A percentile compares a stretch with the other conserved stretches of the same genome.
phyloP scores from a whole-genome alignment of 805 yeast species.

The Wilhelminamyces savonicus region DNA sequence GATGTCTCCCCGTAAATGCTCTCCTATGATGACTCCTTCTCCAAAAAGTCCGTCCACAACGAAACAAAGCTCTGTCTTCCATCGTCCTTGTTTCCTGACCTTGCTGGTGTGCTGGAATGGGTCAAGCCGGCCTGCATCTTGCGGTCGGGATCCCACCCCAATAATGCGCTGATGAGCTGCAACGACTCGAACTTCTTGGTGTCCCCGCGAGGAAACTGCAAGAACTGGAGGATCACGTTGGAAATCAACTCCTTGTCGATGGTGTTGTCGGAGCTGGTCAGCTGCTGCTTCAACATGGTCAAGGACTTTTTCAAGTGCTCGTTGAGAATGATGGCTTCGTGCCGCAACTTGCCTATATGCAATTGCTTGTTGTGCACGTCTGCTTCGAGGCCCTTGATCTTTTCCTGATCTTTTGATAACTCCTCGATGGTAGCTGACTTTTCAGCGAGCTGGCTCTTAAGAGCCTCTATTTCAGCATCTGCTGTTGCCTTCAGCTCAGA shows the following conservation, averaged over 20 bases:
- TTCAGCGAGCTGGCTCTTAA: slow-evolving; percentile 8
- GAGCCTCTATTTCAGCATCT: neutral
- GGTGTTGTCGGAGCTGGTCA: slow-evolving; percentile 52
- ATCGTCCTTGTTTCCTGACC: slow-evolving; percentile 11
- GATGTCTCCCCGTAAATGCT: no score
- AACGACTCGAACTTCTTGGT: slow-evolving; percentile 91
- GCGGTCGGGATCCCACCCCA: slow-evolving; percentile 85
- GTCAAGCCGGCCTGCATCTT: slow-evolving; percentile 69
- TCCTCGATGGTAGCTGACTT: slow-evolving; percentile 5
- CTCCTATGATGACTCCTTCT: slow-evolving; percentile 52
- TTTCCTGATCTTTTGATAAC: slow-evolving; percentile 12
- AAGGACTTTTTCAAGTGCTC: slow-evolving; percentile 95
- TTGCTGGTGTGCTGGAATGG: slow-evolving; percentile 16
- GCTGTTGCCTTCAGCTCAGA: neutral
- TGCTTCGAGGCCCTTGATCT: slow-evolving; percentile 47
- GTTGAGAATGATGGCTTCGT: slow-evolving; percentile 87
- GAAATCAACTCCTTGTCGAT: slow-evolving; percentile 88
- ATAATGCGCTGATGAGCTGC: slow-evolving; percentile 70
- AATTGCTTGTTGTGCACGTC: slow-evolving; percentile 57
- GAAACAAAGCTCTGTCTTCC: slow-evolving; percentile 56
- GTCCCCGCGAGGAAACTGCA: slow-evolving; percentile 87
- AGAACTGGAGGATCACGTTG: slow-evolving; percentile 76
- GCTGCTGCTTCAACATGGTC: slow-evolving; percentile 71
- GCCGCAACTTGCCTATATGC: slow-evolving; percentile 83
- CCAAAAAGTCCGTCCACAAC: slow-evolving; percentile 74